A percentile compares a stretch with the other conserved stretches of the same genome.
Conservation (phyloP, 2,329 filamentous ascomycete genomes). For the Akanthomyces muscarius region DNA sequence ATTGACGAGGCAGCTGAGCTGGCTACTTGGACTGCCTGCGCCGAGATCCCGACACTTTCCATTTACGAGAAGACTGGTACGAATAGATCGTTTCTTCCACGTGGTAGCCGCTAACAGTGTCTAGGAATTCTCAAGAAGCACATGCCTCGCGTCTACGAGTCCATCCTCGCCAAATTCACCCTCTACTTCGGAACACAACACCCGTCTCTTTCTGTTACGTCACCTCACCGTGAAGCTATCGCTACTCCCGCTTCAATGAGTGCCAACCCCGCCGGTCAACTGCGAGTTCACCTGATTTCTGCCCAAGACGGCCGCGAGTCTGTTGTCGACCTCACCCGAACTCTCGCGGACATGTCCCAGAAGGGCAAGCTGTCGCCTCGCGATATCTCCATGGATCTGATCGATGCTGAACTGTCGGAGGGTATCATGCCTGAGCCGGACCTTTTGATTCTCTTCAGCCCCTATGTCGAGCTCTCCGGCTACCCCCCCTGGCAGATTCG, state of each 20-base stretch:
- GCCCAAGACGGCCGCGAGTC: constrained; percentile 88
- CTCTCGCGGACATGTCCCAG: constrained; percentile 92
- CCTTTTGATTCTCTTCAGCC: constrained; percentile 80
- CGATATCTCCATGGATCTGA: constrained; percentile 80
- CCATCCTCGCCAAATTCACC: constrained; percentile 73
- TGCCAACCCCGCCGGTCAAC: constrained; percentile 34
- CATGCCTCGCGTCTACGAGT: constrained; percentile 77
- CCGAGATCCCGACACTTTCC: constrained; percentile 81
- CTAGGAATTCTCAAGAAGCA: constrained; percentile 87
- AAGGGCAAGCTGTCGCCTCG: constrained; percentile 73
- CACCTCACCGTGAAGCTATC: constrained; percentile 39
- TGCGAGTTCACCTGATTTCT: constrained; percentile 73
- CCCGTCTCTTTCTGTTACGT: constrained; percentile 60
- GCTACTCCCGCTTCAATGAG: constrained; percentile 27
- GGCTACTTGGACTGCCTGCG: constrained; percentile 86
- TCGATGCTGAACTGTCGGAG: constrained; percentile 81
- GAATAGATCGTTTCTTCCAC: constrained; percentile 22
- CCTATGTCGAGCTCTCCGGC: constrained; percentile 76
- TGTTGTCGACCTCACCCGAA: constrained; percentile 91
- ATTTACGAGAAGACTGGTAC: constrained; percentile 89
- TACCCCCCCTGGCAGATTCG: constrained; percentile 97
- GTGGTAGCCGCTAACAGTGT: constrained; percentile 20
- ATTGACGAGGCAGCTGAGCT: constrained; percentile 91
- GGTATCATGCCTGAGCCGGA: constrained; percentile 86
- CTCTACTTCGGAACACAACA: constrained; percentile 80